A percentile compares a stretch with the other conserved stretches of the same genome.
These are phyloP conservation scores for Eucalyptus cloeziana DNA, from an alignment of 345 rosid genomes.

Conservation along the genomic window DNA sequence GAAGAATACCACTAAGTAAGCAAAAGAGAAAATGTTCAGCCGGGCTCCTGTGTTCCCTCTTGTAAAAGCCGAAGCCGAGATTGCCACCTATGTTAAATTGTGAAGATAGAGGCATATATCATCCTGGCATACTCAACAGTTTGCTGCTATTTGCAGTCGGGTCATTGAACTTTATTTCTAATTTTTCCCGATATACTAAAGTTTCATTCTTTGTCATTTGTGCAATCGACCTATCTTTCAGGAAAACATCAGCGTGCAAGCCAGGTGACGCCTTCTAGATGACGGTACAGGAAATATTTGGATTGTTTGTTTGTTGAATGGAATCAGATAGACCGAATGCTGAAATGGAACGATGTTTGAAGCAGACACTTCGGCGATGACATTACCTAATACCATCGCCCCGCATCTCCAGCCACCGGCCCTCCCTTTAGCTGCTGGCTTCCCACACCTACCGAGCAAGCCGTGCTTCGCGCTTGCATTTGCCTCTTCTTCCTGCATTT, in stretches of 20 bases:
- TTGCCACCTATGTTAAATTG: neutral
- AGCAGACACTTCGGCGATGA: too few relatives aligned
- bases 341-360: too few relatives aligned
- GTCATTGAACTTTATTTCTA: too few relatives aligned
- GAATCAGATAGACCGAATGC: neutral
- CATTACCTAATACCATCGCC: neutral
- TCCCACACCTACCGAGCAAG: neutral
- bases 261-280: too few relatives aligned
- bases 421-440: neutral
- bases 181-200: too few relatives aligned
- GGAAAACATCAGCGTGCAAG: too few relatives aligned
- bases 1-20: neutral
- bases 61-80: neutral
- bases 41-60: neutral
- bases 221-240: too few relatives aligned
- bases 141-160: accelerated
- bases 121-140: too few relatives aligned
- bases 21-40: neutral
- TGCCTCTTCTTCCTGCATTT: neutral
- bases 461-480: neutral
- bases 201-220: too few relatives aligned
- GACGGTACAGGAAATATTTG: too few relatives aligned
- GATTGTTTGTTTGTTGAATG: too few relatives aligned
- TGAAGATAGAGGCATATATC: too few relatives aligned
- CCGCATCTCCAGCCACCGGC: neutral